Conservation (phyloP, 257 asterid genomes). For the Paraleonurus japonicus region DNA sequence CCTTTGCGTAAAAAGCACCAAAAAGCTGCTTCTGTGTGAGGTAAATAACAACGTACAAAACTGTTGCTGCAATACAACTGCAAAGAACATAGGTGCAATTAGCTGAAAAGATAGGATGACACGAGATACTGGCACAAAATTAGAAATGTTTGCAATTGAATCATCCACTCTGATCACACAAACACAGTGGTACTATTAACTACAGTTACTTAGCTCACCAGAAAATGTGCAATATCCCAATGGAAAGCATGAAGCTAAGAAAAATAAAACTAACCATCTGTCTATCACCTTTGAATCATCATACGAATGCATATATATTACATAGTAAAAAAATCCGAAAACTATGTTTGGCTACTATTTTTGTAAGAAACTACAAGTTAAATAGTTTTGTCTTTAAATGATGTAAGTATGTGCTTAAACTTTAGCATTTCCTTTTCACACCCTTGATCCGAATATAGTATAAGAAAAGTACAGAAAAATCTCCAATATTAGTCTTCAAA, state of each 20-base stretch:
- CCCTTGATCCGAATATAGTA: conserved; percentile 9
- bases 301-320: background rate
- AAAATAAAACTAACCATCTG: background rate
- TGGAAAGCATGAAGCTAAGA: background rate
- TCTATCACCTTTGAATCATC: background rate
- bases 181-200: background rate
- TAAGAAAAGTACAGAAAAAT: background rate
- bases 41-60: conserved; percentile 4
- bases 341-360: background rate
- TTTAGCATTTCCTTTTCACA: background rate
- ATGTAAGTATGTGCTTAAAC: conserved; percentile 2
- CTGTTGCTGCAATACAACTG: conserved; percentile 12
- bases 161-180: conserved; percentile 7
- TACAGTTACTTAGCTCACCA: conserved; percentile 6
- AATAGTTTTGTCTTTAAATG: conserved; percentile 2
- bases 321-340: background rate
- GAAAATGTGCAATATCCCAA: conserved; percentile 19
- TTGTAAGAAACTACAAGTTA: background rate
- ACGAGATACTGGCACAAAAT: conserved; percentile 8
- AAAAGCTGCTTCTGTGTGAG: conserved; percentile 15
- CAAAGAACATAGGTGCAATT: conserved; percentile 13
- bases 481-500: conserved; percentile 14
- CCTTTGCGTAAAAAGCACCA: conserved; percentile 11
- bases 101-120: conserved; percentile 19
- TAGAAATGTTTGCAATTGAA: background rate